phyloP scores from a whole-genome alignment of 2,329 filamentous ascomycete species.

The Aspergillus sp. region DNA sequence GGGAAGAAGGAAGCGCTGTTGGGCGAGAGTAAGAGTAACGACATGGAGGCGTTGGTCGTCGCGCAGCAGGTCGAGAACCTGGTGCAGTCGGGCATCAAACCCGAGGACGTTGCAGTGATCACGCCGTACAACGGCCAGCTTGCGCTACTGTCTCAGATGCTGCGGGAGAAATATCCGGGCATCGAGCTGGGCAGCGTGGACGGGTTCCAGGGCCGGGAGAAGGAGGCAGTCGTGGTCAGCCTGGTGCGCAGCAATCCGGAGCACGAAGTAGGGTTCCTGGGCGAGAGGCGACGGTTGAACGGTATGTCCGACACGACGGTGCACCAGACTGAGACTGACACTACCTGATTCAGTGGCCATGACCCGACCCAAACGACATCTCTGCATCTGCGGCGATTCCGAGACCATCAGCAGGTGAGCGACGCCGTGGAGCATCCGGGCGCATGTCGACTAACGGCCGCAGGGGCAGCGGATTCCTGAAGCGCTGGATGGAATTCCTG shows the following conservation, averaged over 20 bases:
- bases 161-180: conserved; percentile 73
- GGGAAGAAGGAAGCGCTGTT: conserved; percentile 44
- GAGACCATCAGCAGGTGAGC: conserved; percentile 84
- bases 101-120: conserved; percentile 83
- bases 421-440: too few species aligned
- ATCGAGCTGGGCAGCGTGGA: conserved; percentile 95
- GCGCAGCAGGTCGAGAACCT: conserved; percentile 65
- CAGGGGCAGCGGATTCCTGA: conserved; percentile 77
- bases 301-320: conserved; percentile 52
- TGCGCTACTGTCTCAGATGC: conserved; percentile 60
- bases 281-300: conserved; percentile 84
- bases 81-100: conserved; percentile 66
- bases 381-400: conserved; percentile 86
- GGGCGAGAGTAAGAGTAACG: conserved; percentile 80
- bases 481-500: conserved; percentile 81
- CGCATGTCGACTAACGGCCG: too few species aligned
- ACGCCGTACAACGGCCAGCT: conserved; percentile 97
- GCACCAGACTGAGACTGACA: background rate
- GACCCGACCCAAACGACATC: conserved; percentile 83
- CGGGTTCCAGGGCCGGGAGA: conserved; percentile 93
- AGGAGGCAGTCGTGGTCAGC: conserved; percentile 87
- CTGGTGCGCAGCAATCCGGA: conserved; percentile 86
- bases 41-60: conserved; percentile 77
- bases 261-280: conserved; percentile 84
- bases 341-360: conserved; percentile 68